A percentile compares a stretch with the other conserved stretches of the same genome.
Evolutionary conservation across 2,329 filamentous ascomycete species (phyloP).

Genomic region (Fusarium sp.): DNA sequence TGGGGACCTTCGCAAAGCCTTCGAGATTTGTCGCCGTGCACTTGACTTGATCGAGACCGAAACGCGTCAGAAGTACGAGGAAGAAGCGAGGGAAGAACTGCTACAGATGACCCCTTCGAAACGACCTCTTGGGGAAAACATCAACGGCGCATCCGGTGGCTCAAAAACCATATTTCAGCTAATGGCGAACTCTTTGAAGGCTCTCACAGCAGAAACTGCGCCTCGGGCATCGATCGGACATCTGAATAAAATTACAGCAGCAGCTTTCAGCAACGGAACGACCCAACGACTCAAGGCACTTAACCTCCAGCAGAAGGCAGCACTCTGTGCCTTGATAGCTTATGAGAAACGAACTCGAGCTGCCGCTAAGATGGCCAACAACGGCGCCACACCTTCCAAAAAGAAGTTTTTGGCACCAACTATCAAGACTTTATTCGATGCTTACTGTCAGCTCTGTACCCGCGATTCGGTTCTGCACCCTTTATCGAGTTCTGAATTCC

Average conservation of each 20-base stretch:
- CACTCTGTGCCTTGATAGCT: conserved; percentile 86
- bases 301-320: conserved; percentile 96
- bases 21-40: conserved; percentile 90
- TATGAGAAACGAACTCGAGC: conserved; percentile 80
- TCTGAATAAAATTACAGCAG: conserved; percentile 88
- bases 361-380: conserved; percentile 54
- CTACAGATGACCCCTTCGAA: conserved; percentile 75
- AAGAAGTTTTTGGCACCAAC: conserved; percentile 74
- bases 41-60: conserved; percentile 91
- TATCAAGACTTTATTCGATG: conserved; percentile 83
- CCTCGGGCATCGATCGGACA: conserved; percentile 91
- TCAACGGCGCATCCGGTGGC: conserved; percentile 67
- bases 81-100: conserved; percentile 65
- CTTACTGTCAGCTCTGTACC: conserved; percentile 85
- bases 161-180: conserved; percentile 59
- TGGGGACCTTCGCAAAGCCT: conserved; percentile 92
- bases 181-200: conserved; percentile 64
- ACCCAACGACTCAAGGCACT: conserved; percentile 84
- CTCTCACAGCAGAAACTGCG: conserved; percentile 79
- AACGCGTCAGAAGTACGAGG: conserved; percentile 77
- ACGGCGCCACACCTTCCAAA: conserved; percentile 69
- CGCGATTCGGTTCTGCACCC: conserved; percentile 90
- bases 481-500: conserved; percentile 90
- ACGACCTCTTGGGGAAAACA: conserved; percentile 81
- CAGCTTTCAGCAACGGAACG: conserved; percentile 90